phyloP scores from a whole-genome alignment of 176 grass and related monocot genomes.

The Poa pratensis region DNA sequence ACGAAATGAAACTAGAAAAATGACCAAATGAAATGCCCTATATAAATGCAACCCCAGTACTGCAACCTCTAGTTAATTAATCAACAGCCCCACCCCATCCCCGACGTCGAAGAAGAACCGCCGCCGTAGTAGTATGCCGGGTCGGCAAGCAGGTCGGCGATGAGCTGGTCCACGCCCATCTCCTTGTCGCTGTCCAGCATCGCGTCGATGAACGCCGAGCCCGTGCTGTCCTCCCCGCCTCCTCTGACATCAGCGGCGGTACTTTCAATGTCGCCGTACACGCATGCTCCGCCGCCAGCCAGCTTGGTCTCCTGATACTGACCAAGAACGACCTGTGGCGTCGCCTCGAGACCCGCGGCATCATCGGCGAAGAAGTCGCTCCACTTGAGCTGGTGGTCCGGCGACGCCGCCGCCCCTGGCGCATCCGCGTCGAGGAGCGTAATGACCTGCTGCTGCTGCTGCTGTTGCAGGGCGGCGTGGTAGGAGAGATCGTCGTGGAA shows the following conservation, averaged over 20 bases:
- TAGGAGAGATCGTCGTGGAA: constrained; percentile 56
- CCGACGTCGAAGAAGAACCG: constrained; percentile 32
- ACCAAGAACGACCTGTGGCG: constrained; percentile 52
- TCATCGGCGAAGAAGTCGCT: constrained; percentile 52
- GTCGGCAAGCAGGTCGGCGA: constrained; percentile 59
- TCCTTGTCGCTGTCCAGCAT: constrained; percentile 88
- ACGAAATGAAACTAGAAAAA: background rate
- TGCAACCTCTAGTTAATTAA: background rate
- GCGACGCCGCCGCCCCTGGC: constrained; percentile 25
- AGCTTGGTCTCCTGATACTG: constrained; percentile 17
- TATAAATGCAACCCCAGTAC: background rate
- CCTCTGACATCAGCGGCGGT: background rate
- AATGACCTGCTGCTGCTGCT: constrained; percentile 44
- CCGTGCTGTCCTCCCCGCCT: constrained; percentile 46
- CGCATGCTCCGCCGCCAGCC: background rate
- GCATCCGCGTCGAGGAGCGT: constrained; percentile 31
- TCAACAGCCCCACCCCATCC: constrained; percentile 45
- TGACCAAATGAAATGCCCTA: background rate
- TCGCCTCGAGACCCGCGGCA: background rate
- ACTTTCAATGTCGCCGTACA: constrained; percentile 14
- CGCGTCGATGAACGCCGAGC: constrained; percentile 77
- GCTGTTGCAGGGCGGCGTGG: constrained; percentile 32
- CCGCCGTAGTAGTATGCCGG: constrained; percentile 48
- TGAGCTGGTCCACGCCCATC: constrained; percentile 60
- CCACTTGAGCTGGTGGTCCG: constrained; percentile 34